Evolutionary conservation across 441 rosid genomes (phyloP), one percentile per base, ranked within the genome.

Genomic region (Adansonia gregorii): DNA sequence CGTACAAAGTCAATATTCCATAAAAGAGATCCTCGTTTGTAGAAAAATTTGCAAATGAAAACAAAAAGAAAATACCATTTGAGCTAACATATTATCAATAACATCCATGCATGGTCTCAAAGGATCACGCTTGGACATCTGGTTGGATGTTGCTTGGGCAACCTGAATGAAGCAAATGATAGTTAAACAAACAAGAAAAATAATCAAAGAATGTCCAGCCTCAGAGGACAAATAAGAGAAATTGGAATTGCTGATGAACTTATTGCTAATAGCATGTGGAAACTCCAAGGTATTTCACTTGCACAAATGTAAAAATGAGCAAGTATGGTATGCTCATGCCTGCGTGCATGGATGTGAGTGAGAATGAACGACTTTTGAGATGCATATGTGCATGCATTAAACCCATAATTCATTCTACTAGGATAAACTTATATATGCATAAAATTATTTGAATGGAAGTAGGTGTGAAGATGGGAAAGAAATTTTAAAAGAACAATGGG

Each of bases 41-140:
- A 70, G 49, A 9, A 9, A 17, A 74, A 17, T 49, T 68, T 56
- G 55, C 8, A 15, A 8, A 70, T 72, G 27, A 24, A 55, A 43
- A 15, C 35, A 68, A 73, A 67, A 84, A 58, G 35, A 56, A 71
- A 71, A 76, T 90, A 97, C 98, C 98, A 97, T 88, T 85, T 89
- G 89, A 77, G 89, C 79, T 56, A 93, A 84, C 98, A 97, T 94
- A 70, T 85, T 83, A 85, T 93, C 99, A 77, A 97, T 97, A 81
- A 94, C 95, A 87, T 93, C 83, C 99, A 97, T 97, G 90, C 89
- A 94, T 54, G 97, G 97, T 79, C 98, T 91, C 89, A 97, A 84
- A 59, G 98, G 97, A 86, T 97, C 99, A 72, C 97, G 98, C 89
- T 93, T 97, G 79, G 99, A 94, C 98, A 97, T 94, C 83, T 97